phyloP scores from a whole-genome alignment of 306 rosid species.

The Citrullus colocynthis region DNA sequence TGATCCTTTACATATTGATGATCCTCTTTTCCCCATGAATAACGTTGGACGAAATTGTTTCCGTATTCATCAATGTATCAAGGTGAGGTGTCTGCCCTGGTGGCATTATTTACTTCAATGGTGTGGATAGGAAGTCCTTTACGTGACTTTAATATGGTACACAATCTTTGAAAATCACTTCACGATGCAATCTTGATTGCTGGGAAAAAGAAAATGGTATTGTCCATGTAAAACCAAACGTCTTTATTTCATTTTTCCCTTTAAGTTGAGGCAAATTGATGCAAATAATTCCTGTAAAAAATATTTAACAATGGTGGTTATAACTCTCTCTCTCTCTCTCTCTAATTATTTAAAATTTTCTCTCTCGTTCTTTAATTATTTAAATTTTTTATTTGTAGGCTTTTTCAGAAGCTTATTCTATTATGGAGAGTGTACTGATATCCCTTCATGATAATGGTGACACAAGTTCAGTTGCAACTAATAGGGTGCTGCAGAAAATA shows the following conservation, averaged over 20 bases:
- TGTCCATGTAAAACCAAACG: neutral
- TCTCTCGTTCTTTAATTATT: neutral
- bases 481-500: slow-evolving; percentile 55
- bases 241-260: neutral
- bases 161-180: neutral
- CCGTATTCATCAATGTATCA: slow-evolving; percentile 91
- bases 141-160: neutral
- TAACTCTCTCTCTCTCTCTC: neutral
- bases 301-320: neutral
- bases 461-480: slow-evolving; percentile 27
- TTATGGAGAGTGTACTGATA: slow-evolving; percentile 55
- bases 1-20: slow-evolving; percentile 93
- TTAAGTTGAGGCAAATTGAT: neutral
- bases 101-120: neutral
- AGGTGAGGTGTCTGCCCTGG: slow-evolving; percentile 35
- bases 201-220: neutral
- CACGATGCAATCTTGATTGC: neutral
- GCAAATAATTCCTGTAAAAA: neutral
- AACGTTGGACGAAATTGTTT: slow-evolving; percentile 98
- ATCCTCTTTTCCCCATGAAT: slow-evolving; percentile 81
- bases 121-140: neutral
- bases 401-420: slow-evolving; percentile 70
- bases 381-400: slow-evolving; percentile 36
- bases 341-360: no score
- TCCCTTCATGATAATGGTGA: slow-evolving; percentile 39